Percentiles rank a stretch among this genome's conserved stretches.
These are phyloP conservation scores for Chenopodium berlandieri DNA, from an alignment of 148 eudicot genomes.

Conservation along the genomic window DNA sequence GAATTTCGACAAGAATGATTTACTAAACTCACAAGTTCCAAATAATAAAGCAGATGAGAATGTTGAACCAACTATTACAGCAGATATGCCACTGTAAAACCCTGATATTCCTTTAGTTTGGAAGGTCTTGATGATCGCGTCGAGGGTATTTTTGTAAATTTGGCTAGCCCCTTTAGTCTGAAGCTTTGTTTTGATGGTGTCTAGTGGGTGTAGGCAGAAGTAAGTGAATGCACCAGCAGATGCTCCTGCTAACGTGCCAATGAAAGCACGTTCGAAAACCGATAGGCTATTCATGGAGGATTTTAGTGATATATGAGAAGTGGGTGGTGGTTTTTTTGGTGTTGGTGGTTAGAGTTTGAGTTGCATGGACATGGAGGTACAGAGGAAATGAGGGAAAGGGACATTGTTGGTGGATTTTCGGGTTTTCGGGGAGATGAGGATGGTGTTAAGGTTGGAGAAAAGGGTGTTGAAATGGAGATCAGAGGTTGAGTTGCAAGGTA, in stretches of 20 bases:
- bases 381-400: constrained; percentile 36
- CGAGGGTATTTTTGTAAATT: constrained; percentile 59
- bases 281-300: constrained; percentile 43
- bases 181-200: constrained; percentile 84
- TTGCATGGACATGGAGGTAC: constrained; percentile 52
- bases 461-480: constrained; percentile 45
- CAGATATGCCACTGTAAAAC: constrained; percentile 84
- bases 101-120: constrained; percentile 66
- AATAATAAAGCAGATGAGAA: constrained; percentile 78
- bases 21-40: constrained; percentile 91
- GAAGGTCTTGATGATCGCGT: constrained; percentile 67
- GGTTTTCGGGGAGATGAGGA: constrained; percentile 34
- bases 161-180: constrained; percentile 82
- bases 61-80: constrained; percentile 82
- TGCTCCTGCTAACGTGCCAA: constrained; percentile 80
- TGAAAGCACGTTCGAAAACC: constrained; percentile 63
- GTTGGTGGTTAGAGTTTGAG: constrained; percentile 29
- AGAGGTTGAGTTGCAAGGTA: constrained; percentile 14
- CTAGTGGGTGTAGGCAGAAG: constrained; percentile 82
- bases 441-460: constrained; percentile 57
- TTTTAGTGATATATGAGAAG: neutral
- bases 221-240: constrained; percentile 93
- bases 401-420: constrained; percentile 17
- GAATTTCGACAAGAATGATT: constrained; percentile 62
- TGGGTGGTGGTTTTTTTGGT: neutral